Conservation (phyloP, 2,329 filamentous ascomycete species). For the Parascedosporium putredinis region DNA sequence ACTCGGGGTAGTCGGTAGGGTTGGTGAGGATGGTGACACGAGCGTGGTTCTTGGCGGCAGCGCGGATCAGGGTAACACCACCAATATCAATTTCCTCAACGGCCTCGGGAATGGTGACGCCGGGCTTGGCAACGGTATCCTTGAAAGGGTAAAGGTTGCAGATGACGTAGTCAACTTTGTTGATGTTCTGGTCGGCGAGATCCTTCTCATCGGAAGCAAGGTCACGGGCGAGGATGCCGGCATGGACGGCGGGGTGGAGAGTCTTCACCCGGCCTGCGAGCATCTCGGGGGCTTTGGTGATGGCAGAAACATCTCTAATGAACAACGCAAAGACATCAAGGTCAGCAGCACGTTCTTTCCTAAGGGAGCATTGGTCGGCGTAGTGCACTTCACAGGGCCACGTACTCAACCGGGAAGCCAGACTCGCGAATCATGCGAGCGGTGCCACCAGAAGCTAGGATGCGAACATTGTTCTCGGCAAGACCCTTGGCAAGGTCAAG, state of each 20-base stretch:
- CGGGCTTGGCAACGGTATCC: conserved; percentile 92
- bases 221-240: conserved; percentile 85
- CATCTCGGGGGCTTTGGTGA: conserved; percentile 96
- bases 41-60: conserved; percentile 94
- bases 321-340: neutral
- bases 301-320: conserved; percentile 83
- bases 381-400: conserved; percentile 13
- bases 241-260: conserved; percentile 85
- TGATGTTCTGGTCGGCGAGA: conserved; percentile 85
- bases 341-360: neutral
- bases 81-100: conserved; percentile 99
- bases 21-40: conserved; percentile 94
- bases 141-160: conserved; percentile 99
- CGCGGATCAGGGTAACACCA: conserved; percentile 89
- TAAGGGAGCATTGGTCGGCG: neutral
- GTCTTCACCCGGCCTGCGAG: conserved; percentile 80
- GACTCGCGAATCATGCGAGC: conserved; percentile 95
- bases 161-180: conserved; percentile 90
- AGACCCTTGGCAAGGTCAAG: conserved; percentile 88
- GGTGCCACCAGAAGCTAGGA: conserved; percentile 90
- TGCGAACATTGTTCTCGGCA: conserved; percentile 77
- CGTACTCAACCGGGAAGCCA: conserved; percentile 88
- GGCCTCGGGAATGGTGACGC: conserved; percentile 91
- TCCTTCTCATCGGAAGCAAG: conserved; percentile 95
- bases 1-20: conserved; percentile 85